A percentile compares a stretch with the other conserved stretches of the same genome.
phyloP scores from a whole-genome alignment of 164 flowering plant species.

The Nymphaea colorata region DNA sequence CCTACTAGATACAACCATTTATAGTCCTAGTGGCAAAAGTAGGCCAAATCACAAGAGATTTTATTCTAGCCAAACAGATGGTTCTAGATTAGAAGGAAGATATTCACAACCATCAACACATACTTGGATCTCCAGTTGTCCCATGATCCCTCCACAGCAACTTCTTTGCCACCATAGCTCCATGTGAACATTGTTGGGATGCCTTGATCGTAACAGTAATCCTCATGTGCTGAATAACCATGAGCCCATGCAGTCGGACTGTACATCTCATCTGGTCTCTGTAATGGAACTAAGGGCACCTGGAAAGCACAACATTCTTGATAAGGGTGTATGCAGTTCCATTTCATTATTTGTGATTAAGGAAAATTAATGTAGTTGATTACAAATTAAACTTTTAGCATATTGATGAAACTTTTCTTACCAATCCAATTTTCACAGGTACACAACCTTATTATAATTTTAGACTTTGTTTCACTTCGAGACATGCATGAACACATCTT shows the following conservation, averaged over 20 bases:
- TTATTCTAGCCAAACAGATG: neutral
- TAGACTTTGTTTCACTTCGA: neutral
- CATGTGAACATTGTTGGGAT: constrained; percentile 87
- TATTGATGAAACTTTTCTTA: neutral
- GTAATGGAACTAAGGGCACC: constrained; percentile 68
- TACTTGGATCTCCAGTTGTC: constrained; percentile 80
- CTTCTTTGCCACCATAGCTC: constrained; percentile 71
- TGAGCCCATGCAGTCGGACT: constrained; percentile 42
- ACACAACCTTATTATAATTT: neutral
- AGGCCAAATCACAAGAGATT: too few species aligned
- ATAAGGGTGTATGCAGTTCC: neutral
- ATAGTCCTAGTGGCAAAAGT: too few species aligned
- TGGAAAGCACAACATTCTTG: constrained; percentile 9
- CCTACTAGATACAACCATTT: too few species aligned
- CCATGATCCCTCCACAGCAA: constrained; percentile 90
- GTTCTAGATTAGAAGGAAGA: neutral
- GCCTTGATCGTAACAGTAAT: constrained; percentile 43
- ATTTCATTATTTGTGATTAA: neutral
- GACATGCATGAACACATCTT: too few species aligned
- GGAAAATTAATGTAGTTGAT: neutral
- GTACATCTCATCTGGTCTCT: constrained; percentile 59
- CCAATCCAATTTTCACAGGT: neutral
- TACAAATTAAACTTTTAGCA: neutral
- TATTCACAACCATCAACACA: neutral
- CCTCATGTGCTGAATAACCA: constrained; percentile 35